Conservation (phyloP, 306 rosid genomes). For the Vigna trinervia region DNA sequence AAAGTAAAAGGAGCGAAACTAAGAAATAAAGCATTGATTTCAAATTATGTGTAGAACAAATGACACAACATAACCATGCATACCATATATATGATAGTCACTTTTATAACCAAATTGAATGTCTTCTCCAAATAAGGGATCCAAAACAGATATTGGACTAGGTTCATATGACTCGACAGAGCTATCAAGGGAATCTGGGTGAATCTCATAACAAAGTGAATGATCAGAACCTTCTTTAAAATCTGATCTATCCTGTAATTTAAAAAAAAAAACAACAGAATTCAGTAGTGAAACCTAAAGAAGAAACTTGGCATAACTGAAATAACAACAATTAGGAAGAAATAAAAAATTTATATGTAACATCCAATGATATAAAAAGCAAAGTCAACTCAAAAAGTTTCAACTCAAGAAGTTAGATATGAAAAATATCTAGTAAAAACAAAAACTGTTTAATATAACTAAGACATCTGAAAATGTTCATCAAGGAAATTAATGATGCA, state of each 20-base stretch:
- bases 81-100: conserved; percentile 56
- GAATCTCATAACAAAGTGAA: conserved; percentile 50
- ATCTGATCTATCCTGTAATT: conserved; percentile 58
- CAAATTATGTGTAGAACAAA: conserved; percentile 7
- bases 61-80: conserved; percentile 26
- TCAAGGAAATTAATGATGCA: conserved; percentile 15
- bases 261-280: conserved; percentile 24
- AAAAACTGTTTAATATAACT: neutral
- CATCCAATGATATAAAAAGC: neutral
- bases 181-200: conserved; percentile 49
- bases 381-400: neutral
- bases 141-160: conserved; percentile 85
- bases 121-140: conserved; percentile 58
- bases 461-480: neutral
- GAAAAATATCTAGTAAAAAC: neutral
- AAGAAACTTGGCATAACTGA: neutral
- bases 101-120: conserved; percentile 43
- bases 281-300: neutral
- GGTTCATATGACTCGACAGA: conserved; percentile 61
- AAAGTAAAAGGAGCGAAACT: conserved; percentile 14
- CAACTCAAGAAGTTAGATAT: neutral
- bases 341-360: neutral
- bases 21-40: conserved; percentile 29
- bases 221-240: conserved; percentile 49
- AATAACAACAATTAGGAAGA: conserved; percentile 9